These are phyloP conservation scores for Hypoxylon sp. DNA, from an alignment of 2,329 filamentous ascomycete species.

Conservation along the genomic window DNA sequence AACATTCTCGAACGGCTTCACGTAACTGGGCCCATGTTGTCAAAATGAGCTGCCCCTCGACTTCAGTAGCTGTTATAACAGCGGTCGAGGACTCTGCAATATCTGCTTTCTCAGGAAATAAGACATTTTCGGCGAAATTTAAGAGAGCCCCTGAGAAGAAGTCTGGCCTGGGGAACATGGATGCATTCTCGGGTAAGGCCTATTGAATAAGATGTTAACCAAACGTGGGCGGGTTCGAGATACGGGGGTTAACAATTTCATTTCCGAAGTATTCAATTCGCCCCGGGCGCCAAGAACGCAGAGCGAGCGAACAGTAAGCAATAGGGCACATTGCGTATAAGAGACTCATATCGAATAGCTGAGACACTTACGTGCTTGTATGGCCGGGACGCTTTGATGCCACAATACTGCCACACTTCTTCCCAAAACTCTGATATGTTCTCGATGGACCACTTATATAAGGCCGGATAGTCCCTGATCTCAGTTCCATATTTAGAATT, in stretches of 20 bases:
- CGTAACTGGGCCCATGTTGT: constrained; percentile 85
- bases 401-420: constrained; percentile 86
- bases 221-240: not conserved
- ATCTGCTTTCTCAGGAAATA: constrained; percentile 76
- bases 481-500: constrained; percentile 75
- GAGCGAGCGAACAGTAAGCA: not conserved
- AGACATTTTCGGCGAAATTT: constrained; percentile 96
- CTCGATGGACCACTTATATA: constrained; percentile 88
- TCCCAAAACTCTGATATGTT: constrained; percentile 85
- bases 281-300: not conserved
- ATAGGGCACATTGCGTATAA: not conserved
- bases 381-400: constrained; percentile 76
- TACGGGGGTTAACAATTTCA: not conserved
- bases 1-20: constrained; percentile 81
- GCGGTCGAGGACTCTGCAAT: constrained; percentile 74
- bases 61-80: constrained; percentile 85
- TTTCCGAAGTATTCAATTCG: not conserved
- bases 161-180: constrained; percentile 87
- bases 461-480: constrained; percentile 77
- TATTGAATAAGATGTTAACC: constrained; percentile 55
- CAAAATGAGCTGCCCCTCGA: constrained; percentile 68
- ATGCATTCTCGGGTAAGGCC: constrained; percentile 76
- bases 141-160: constrained; percentile 86
- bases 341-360: constrained; percentile 2
- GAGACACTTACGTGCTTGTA: constrained; percentile 70